These are phyloP conservation scores for Podaxis sp. DNA, from an alignment of 768 basidiomycete genomes.

Conservation along the genomic window DNA sequence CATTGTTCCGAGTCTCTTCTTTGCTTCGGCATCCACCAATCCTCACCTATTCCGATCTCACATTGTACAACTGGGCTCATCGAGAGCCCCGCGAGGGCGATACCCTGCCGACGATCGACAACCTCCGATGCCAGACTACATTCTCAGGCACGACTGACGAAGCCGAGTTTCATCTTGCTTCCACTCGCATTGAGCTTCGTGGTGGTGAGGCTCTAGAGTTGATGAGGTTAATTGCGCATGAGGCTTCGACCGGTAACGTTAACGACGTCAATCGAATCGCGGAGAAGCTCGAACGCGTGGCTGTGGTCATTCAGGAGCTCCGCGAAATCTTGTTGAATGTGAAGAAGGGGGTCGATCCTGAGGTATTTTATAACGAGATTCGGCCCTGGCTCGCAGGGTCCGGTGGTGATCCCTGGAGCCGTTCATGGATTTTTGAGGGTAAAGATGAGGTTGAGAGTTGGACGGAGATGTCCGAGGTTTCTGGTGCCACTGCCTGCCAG, in stretches of 20 bases:
- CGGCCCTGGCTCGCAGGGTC: slow-evolving; percentile 83
- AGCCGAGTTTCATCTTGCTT: slow-evolving; percentile 86
- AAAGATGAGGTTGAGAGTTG: slow-evolving; percentile 30
- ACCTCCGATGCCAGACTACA: slow-evolving; percentile 63
- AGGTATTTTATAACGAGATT: slow-evolving; percentile 68
- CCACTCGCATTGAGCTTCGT: slow-evolving; percentile 83
- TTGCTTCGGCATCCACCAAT: slow-evolving; percentile 82
- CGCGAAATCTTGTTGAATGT: slow-evolving; percentile 60
- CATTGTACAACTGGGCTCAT: slow-evolving; percentile 81
- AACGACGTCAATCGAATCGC: slow-evolving; percentile 64
- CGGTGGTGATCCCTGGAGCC: slow-evolving; percentile 45
- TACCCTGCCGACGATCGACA: slow-evolving; percentile 46
- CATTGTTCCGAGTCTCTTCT: slow-evolving; percentile 67
- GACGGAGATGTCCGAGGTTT: slow-evolving; percentile 29
- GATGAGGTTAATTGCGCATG: slow-evolving; percentile 87
- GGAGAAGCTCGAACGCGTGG: slow-evolving; percentile 63
- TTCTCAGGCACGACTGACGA: slow-evolving; percentile 85
- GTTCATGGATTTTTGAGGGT: slow-evolving; percentile 48
- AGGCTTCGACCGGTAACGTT: slow-evolving; percentile 75
- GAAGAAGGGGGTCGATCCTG: slow-evolving; percentile 70
- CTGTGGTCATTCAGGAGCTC: slow-evolving; percentile 64
- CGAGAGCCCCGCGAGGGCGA: slow-evolving; percentile 27
- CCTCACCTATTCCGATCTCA: slow-evolving; percentile 88
- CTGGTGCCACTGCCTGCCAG: slow-evolving; percentile 83
- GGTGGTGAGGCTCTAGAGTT: slow-evolving; percentile 82